phyloP scores from a whole-genome alignment of 2,329 filamentous ascomycete species.

The Colletotrichum caudatum region DNA sequence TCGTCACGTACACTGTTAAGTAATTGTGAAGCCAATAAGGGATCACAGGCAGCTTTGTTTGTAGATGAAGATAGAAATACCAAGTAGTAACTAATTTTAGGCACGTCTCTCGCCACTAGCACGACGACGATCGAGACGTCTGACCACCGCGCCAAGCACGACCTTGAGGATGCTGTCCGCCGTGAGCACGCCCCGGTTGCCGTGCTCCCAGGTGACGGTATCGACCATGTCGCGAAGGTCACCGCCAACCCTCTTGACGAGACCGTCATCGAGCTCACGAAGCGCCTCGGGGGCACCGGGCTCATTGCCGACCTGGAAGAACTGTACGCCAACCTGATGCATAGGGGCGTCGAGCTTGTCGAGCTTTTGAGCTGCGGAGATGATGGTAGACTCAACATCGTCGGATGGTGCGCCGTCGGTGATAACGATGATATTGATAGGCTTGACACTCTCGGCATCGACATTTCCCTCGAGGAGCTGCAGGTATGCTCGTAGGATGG shows the following conservation, averaged over 20 bases:
- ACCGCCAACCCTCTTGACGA: constrained; percentile 65
- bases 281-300: constrained; percentile 73
- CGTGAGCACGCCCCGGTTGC: too few relatives aligned
- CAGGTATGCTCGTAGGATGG: constrained; percentile 81
- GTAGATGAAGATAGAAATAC: too few relatives aligned
- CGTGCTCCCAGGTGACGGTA: constrained; percentile 78
- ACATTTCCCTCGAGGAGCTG: constrained; percentile 53
- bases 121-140: constrained; percentile 51
- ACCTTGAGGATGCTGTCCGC: constrained; percentile 90
- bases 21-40: too few relatives aligned
- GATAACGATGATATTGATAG: constrained; percentile 91
- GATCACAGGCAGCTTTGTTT: too few relatives aligned
- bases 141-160: constrained; percentile 81
- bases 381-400: constrained; percentile 78
- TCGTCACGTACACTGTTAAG: too few relatives aligned
- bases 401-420: constrained; percentile 88
- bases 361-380: constrained; percentile 75
- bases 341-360: constrained; percentile 76
- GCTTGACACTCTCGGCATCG: constrained; percentile 68
- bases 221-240: constrained; percentile 89
- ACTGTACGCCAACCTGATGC: constrained; percentile 92
- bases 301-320: constrained; percentile 92
- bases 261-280: constrained; percentile 79
- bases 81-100: too few relatives aligned
- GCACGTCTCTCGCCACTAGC: too few relatives aligned